Base-by-base conservation (phyloP, 2,329 filamentous ascomycete species). In the Emergomyces pasteurianus region DNA sequence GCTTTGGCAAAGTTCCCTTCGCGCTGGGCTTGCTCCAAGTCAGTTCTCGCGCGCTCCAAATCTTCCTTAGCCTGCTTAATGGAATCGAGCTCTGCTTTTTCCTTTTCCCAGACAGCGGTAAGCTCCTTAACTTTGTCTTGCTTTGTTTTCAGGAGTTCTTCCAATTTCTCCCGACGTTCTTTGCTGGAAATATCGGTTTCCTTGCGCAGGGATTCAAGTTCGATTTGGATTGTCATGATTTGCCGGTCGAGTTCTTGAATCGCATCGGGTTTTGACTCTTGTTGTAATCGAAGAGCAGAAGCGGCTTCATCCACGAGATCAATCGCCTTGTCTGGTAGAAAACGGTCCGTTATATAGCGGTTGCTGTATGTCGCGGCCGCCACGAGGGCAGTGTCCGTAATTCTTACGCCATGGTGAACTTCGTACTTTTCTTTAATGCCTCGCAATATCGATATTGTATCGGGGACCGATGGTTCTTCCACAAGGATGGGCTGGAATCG, bases 371-470 rank as follows among this genome's bases (percentile, higher is more conserved):
- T 89, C 1, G 92, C 92, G 2, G 94, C 92, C 1, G 94, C 91
- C 16, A 99, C 92, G 12, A 97, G 78, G 7, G 94, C 91, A 1
- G 88, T 87, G 68, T 97, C 94, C 0, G 90, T 95, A 66, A 99
- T 97, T 59, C 92, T 83, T 0, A 97, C 92, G 75, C 94, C 92
- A 70, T 99, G 94, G 66, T 97, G 94, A 0, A 97, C 90, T 73
- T 97, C 94, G 69, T 99, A 99, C 66, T 91, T 90, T 70, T 97
- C 92, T 71, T 97, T 97, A 78, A 99, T 96, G 56, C 92, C 94
- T 69, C 94, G 86, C 0, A 99, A 79, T 61, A 99, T 97, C 58
- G 90, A 96, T 63, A 99, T 92, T 0, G 94, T 96, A 66, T 96
- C 92, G 66, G 90, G 85, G 0, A 97, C 92, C 0, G 85, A 87